A percentile compares a stretch with the other conserved stretches of the same genome.
Conservation (phyloP, 148 eudicot genomes). For the Nepenthes gracilis region DNA sequence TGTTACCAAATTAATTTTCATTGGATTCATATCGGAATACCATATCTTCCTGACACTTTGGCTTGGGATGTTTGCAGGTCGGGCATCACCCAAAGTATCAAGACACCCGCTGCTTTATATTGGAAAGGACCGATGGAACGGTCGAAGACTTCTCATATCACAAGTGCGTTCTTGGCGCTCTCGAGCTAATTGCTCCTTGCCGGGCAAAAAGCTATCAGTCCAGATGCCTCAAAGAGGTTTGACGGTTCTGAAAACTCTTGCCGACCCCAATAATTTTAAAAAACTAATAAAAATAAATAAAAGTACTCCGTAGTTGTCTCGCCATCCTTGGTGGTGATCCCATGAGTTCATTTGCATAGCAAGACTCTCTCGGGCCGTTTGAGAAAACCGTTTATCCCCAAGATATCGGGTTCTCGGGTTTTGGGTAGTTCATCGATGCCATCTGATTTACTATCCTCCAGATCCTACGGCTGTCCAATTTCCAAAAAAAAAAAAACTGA, state of each 20-base stretch:
- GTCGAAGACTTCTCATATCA: constrained; percentile 77
- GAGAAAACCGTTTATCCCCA: too few species aligned
- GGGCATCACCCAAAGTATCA: constrained; percentile 40
- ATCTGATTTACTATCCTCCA: not conserved
- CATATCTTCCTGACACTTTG: not conserved
- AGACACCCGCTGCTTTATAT: constrained; percentile 53
- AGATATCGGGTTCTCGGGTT: not conserved
- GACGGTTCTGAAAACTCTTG: constrained; percentile 1
- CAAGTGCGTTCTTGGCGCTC: constrained; percentile 49
- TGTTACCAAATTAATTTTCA: not conserved
- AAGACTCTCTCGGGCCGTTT: too few species aligned
- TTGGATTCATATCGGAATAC: not conserved
- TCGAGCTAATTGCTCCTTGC: constrained; percentile 47
- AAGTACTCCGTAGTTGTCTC: not conserved
- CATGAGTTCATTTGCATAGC: too few species aligned
- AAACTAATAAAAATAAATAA: not conserved
- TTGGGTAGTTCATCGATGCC: not conserved
- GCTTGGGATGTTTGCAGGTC: constrained; percentile 26
- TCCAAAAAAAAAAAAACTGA: too few species aligned
- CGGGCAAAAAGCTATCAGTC: constrained; percentile 37
- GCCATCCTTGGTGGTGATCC: too few species aligned
- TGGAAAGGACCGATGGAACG: constrained; percentile 55
- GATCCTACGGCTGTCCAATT: too few species aligned
- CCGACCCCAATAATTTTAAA: not conserved
- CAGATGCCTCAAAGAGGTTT: constrained; percentile 24